Percentiles rank a stretch among this genome's conserved stretches.
phyloP scores from a whole-genome alignment of 352 stramenopile species.

The Pythium guiyangense region DNA sequence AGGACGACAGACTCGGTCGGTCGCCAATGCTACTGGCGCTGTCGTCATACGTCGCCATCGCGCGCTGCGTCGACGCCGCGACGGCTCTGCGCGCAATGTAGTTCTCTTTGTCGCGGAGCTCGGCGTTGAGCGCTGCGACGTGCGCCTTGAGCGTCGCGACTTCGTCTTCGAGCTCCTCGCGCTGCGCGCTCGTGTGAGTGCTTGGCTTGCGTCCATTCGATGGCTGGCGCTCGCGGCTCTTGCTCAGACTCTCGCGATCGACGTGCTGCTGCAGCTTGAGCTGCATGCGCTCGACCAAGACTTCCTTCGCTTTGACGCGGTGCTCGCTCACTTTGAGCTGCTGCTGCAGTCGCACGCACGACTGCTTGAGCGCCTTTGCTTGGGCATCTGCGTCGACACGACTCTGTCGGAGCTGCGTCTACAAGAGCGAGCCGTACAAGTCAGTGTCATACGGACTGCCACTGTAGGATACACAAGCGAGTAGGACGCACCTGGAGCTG shows the following conservation, averaged over 20 bases:
- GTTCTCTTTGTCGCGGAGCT: slow-evolving; percentile 81
- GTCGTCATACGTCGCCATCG: slow-evolving; percentile 5
- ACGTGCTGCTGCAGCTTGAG: slow-evolving; percentile 77
- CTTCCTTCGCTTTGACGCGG: slow-evolving; percentile 83
- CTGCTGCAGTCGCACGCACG: slow-evolving; percentile 65
- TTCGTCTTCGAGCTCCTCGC: slow-evolving; percentile 70
- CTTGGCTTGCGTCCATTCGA: slow-evolving; percentile 28
- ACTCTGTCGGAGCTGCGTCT: slow-evolving; percentile 46
- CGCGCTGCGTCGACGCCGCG: slow-evolving; percentile 8
- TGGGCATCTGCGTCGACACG: slow-evolving; percentile 43
- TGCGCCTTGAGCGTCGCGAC: slow-evolving; percentile 60
- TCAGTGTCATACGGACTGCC: no score
- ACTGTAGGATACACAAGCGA: no score
- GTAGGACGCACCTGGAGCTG: slow-evolving; percentile 51
- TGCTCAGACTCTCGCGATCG: slow-evolving; percentile 66
- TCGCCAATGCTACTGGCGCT: slow-evolving; percentile 8
- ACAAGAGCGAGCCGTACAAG: neutral
- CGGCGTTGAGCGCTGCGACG: slow-evolving; percentile 52
- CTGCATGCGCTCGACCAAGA: slow-evolving; percentile 75
- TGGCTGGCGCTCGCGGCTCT: slow-evolving; percentile 42
- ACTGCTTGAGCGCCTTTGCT: slow-evolving; percentile 55
- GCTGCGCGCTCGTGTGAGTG: slow-evolving; percentile 46
- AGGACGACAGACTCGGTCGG: slow-evolving; percentile 5
- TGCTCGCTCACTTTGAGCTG: slow-evolving; percentile 86
- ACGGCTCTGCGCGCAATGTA: slow-evolving; percentile 37